Base-by-base conservation (phyloP, 2,329 filamentous ascomycete species). In the Rugonectria rugulosa region DNA sequence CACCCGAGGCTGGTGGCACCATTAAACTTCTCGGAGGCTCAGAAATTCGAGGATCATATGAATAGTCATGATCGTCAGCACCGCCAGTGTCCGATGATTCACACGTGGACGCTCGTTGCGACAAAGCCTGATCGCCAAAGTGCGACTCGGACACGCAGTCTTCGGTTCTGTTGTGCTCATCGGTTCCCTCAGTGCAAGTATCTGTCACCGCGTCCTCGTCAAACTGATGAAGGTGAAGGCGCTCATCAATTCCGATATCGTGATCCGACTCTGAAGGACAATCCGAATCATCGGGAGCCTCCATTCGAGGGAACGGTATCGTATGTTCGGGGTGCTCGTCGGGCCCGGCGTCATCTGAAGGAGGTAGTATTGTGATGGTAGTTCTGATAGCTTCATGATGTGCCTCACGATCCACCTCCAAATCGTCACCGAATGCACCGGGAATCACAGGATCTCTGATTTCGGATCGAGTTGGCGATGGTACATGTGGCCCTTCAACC, bases 361-460 rank as follows among this genome's bases (percentile, higher is more conserved):
- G 77, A 8, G 79, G 77, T 26, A 84, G 66, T 36, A 83, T 79
- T 5, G 79, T 80, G 46, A 83, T 78, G 15, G 77, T 80, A 9
- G 80, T 80, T 59, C 78, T 74, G 44, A 76, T 57, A n/a, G 51
- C 44, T 27, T 52, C 54, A n/a, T 55, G 41, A 20, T 60, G 55
- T 8, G 49, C 42, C 20, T 48, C 53, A n/a, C 58, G 32, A 12
- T 62, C 60, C 37, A 60, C 72, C 54, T 79, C 74, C 40, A 77
- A 77, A 27, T 73, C 69, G 46, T 74, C 70, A n/a, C 62, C 61
- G 47, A 73, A 75, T 10, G 68, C 65, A 10, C 67, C 69, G 32
- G 73, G 63, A 54, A 71, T 55, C 9, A 54, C 17, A n/a, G 59
- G 61, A 5, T 60, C 46, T 21, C 57, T 42, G 21, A 21, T 26